Evolutionary conservation across 306 rosid species (phyloP).

Genomic region (Prunus padus): DNA sequence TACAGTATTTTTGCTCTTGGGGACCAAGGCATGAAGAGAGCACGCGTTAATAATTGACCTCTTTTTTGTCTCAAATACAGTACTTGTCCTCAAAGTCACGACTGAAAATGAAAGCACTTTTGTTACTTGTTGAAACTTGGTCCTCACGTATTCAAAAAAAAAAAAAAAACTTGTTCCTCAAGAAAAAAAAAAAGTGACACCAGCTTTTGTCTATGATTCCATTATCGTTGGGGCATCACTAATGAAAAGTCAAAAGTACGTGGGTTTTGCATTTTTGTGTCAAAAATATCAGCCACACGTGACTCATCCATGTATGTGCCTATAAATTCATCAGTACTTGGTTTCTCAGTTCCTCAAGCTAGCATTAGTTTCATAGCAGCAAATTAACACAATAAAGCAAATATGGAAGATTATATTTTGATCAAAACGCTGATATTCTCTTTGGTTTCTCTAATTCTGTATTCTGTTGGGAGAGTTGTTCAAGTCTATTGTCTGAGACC

Average conservation of each 20-base stretch:
- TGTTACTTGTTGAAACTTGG: neutral
- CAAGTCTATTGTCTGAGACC: constrained; percentile 40
- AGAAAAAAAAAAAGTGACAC: neutral
- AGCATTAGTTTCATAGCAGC: neutral
- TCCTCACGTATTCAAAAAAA: neutral
- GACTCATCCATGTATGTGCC: neutral
- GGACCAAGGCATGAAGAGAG: neutral
- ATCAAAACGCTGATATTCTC: constrained; percentile 18
- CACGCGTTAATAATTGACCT: neutral
- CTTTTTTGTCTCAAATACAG: neutral
- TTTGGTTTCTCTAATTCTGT: constrained; percentile 12
- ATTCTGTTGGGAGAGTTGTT: constrained; percentile 17
- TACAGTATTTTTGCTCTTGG: too few species aligned
- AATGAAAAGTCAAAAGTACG: neutral
- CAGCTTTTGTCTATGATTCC: neutral
- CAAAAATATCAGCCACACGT: too few species aligned
- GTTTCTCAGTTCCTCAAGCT: neutral
- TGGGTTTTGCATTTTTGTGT: neutral
- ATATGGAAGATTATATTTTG: constrained; percentile 30
- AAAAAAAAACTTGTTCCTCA: too few species aligned
- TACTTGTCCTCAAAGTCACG: neutral
- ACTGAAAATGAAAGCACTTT: neutral
- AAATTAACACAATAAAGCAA: neutral
- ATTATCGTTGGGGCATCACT: neutral
- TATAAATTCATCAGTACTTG: neutral